Base-by-base conservation (phyloP, 148 eudicot species). In the Rhododendron henanense region DNA sequence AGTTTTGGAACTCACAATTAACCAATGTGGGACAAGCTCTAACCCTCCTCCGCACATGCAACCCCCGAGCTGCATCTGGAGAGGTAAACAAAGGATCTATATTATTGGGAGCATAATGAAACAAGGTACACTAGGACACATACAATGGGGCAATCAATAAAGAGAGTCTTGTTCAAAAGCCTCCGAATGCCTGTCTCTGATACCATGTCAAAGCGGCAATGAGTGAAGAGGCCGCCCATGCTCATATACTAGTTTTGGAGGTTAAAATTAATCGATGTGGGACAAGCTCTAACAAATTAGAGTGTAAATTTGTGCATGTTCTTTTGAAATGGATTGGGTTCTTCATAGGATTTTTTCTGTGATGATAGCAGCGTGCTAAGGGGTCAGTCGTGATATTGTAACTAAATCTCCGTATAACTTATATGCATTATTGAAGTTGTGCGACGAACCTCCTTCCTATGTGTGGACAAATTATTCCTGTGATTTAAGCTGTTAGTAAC, bases 301-400 rank as follows among this genome's bases (percentile, higher is more conserved):
- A 63, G 41, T 21, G 10, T 21, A 59, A 82, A 25, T 44, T 41
- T 55, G 16, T 8, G 37, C 77, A 16, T 71, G 85, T 35, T 50
- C 78, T 84, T 28, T 84, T 71, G 85, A 53, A 10, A 84, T 44
- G 25, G 78, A 67, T 47, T 45, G 48, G 45, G 25, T 63, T 16
- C 39, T 47, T 83, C 44, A 31, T 47, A 47, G 10, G 16, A 13
- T 51, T 10, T 51, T 50, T 51, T 10, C 55, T 51, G 55, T 13
- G 55, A 51, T 51, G 4, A 51, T 51, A 51, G 15, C 55, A 13
- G 16, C 3, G 55, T 13, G 55, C 16, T 59, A 18, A 63, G 48
- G 21, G 28, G 23, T 55, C 39, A 41, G 45, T 83, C 23, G 31
- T 83, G 16, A 25, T 71, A 28, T 53, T 83, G 67, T 51, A 67